These are phyloP conservation scores for Aureobasidium mangrovei DNA, from an alignment of 2,329 filamentous ascomycete species.

Conservation along the genomic window DNA sequence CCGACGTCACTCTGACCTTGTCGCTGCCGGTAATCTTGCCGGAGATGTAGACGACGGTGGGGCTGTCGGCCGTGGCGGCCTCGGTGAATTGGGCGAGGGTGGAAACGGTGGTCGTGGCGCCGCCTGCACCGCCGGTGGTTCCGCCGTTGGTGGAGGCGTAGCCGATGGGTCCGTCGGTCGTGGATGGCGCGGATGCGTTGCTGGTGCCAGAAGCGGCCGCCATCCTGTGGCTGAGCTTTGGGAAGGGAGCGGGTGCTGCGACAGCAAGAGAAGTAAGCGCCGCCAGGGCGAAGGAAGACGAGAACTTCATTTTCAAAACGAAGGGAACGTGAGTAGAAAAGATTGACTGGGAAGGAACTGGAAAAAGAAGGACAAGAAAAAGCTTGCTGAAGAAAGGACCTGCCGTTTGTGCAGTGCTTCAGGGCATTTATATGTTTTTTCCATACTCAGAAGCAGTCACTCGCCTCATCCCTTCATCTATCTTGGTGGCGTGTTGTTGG, in stretches of 20 bases:
- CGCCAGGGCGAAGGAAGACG: conserved; percentile 20
- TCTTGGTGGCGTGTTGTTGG: background rate
- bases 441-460: no score
- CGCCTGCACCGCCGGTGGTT: conserved; percentile 41
- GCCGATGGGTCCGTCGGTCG: conserved; percentile 18
- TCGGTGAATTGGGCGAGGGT: conserved; percentile 34
- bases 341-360: background rate
- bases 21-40: conserved; percentile 37
- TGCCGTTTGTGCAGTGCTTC: background rate
- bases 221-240: background rate
- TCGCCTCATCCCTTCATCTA: background rate
- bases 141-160: conserved; percentile 25
- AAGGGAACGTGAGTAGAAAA: background rate
- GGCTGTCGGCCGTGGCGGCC: conserved; percentile 26
- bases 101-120: conserved; percentile 38
- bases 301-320: conserved; percentile 11
- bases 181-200: background rate
- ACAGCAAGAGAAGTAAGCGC: conserved; percentile 19
- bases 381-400: background rate
- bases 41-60: conserved; percentile 40
- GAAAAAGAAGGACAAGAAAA: background rate
- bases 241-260: conserved; percentile 16
- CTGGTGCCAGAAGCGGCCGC: background rate
- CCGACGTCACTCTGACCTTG: conserved; percentile 39
- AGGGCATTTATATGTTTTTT: background rate